These are phyloP conservation scores for Bimuria novae-zelandiae DNA, from an alignment of 2,329 filamentous ascomycete genomes.

Conservation along the genomic window DNA sequence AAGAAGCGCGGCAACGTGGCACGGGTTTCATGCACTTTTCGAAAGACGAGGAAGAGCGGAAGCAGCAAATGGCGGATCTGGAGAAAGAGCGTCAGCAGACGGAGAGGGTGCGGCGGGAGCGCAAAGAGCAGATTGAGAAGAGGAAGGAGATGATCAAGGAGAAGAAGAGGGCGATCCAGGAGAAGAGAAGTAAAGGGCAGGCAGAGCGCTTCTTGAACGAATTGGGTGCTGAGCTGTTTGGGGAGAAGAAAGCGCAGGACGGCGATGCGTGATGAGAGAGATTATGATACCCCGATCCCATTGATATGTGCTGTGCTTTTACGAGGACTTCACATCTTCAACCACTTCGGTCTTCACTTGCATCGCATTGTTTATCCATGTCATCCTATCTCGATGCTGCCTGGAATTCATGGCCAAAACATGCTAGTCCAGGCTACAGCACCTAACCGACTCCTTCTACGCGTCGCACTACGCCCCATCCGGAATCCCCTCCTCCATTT, in stretches of 20 bases:
- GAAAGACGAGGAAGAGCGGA: conserved; percentile 68
- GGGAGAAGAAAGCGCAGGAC: neutral
- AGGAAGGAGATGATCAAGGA: conserved; percentile 67
- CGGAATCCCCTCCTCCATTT: neutral
- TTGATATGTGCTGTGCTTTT: neutral
- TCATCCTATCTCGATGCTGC: neutral
- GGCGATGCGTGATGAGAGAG: neutral
- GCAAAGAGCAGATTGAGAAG: conserved; percentile 59
- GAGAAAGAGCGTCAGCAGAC: conserved; percentile 70
- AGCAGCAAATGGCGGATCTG: conserved; percentile 77
- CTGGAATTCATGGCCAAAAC: neutral
- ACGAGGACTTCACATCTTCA: too few species aligned
- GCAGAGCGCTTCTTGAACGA: conserved; percentile 75
- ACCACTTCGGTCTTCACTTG: neutral
- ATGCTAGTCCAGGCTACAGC: neutral
- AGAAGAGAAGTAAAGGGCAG: conserved; percentile 63
- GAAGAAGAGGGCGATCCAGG: conserved; percentile 65
- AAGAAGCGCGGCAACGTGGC: conserved; percentile 84
- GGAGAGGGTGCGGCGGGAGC: conserved; percentile 60
- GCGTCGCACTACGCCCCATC: neutral
- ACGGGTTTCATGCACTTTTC: conserved; percentile 92
- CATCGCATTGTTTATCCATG: neutral
- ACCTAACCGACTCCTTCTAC: neutral
- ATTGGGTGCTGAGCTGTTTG: conserved; percentile 36
- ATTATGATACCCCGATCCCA: conserved; percentile 5